phyloP scores from a whole-genome alignment of 2,329 filamentous ascomycete species.

The Ilyonectria sp. region DNA sequence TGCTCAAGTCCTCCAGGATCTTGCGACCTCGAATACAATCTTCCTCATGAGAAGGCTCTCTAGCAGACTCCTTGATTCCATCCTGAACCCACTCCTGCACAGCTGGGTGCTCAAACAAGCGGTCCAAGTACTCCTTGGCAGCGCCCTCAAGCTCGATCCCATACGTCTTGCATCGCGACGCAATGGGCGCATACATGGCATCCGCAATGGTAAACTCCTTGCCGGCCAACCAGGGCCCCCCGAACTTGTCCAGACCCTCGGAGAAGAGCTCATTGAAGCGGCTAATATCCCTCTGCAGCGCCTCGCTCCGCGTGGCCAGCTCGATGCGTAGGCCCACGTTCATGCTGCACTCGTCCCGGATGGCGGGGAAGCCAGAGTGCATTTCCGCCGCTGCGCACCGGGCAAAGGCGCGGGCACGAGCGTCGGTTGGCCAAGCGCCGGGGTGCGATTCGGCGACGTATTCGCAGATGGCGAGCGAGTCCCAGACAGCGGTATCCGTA shows the following conservation, averaged over 20 bases:
- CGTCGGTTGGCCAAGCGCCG: slow-evolving; percentile 58
- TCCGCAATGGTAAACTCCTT: slow-evolving; percentile 56
- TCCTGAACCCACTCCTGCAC: slow-evolving; percentile 57
- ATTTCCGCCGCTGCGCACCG: slow-evolving; percentile 62
- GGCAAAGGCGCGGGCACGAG: slow-evolving; percentile 59
- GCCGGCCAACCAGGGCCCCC: slow-evolving; percentile 60
- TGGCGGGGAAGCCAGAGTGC: slow-evolving; percentile 60
- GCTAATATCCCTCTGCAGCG: slow-evolving; percentile 53
- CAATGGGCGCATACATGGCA: slow-evolving; percentile 60
- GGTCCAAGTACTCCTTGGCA: slow-evolving; percentile 53
- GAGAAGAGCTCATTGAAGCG: slow-evolving; percentile 56
- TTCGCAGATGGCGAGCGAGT: slow-evolving; percentile 65
- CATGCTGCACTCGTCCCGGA: slow-evolving; percentile 60
- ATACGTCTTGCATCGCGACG: slow-evolving; percentile 57
- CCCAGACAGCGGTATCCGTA: slow-evolving; percentile 55
- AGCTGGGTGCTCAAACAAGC: slow-evolving; percentile 52
- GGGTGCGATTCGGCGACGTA: slow-evolving; percentile 62
- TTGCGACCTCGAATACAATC: slow-evolving; percentile 54
- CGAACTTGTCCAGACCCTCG: slow-evolving; percentile 57
- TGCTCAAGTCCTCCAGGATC: slow-evolving; percentile 49
- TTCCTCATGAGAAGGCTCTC: slow-evolving; percentile 56
- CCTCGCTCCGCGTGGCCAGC: slow-evolving; percentile 47
- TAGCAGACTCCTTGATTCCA: slow-evolving; percentile 55
- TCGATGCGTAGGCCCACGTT: slow-evolving; percentile 59
- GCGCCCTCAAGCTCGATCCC: slow-evolving; percentile 49